Evolutionary conservation across 2,329 filamentous ascomycete genomes (phyloP), one percentile per base, ranked within the genome.

Genomic region (Xylaria arbuscula): DNA sequence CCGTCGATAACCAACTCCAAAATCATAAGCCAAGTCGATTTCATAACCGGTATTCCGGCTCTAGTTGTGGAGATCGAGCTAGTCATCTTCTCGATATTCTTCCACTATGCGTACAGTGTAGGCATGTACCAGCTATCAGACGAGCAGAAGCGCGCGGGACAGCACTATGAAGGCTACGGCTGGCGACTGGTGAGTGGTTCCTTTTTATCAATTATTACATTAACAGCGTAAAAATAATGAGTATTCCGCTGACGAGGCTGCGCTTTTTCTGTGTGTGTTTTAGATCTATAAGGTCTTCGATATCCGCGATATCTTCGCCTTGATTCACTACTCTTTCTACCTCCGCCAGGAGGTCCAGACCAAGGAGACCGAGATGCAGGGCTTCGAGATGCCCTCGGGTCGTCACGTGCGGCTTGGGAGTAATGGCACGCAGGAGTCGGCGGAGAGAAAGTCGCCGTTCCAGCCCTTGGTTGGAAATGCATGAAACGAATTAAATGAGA

Each of bases 41-140:
- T 72, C 42, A 50, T 72, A 32, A 65, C 74, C n/a, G 74, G 73
- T 36, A 63, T 76, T 2, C 74, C 72, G 10, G 62, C 70, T 2
- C 62, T 75, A 17, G 19, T 74, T 47, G 65, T 70, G 1, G 62
- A 69, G 19, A 40, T 68, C 38, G 70, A 74, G 58, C 67, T 74
- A 13, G 69, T 73, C 34, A 51, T 72, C 4, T 76, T 76, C 62
- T 66, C 71, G 17, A 22, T 74, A n/a, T 73, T 75, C 70, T 75
- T 74, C 66, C 71, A 75, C 66, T 73, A 70, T 50, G 72, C 74
- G 6, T 76, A 75, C 62, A 71, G 70, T 51, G 69, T 72, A 17
- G 65, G 66, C 54, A 66, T 72, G 28, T 75, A 75, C 68, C 54
- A 59, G 64, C 38, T 72, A 3, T 62, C 68, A 28, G 55, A 58